Evolutionary conservation across 73 alveolate genomes (phyloP).

Genomic region (Tetrahymena borealis): DNA sequence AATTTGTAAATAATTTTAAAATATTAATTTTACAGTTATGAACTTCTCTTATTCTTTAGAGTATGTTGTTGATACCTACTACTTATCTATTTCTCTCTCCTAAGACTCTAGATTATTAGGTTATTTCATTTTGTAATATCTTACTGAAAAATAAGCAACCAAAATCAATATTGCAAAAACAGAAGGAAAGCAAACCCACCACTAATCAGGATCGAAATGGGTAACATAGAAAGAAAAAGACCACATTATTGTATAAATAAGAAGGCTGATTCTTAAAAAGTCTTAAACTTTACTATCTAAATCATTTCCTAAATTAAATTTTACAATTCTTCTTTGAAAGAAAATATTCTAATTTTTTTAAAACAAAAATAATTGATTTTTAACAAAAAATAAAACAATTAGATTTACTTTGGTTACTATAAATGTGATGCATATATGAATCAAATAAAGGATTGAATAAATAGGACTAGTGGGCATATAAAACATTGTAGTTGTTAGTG

Average conservation of each 20-base stretch:
- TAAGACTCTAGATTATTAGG: not conserved
- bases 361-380: not conserved
- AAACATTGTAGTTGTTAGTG: not conserved
- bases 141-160: not conserved
- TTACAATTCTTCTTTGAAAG: not conserved
- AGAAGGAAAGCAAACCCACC: not conserved
- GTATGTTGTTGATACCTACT: not conserved
- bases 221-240: not conserved
- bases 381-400: not conserved
- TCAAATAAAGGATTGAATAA: not conserved
- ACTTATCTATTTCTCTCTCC: not conserved
- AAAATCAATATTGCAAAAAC: not conserved
- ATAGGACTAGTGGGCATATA: not conserved
- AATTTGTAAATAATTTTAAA: not conserved
- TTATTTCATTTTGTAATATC: not conserved
- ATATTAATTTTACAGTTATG: not conserved
- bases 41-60: not conserved
- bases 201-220: not conserved
- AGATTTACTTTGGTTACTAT: not conserved
- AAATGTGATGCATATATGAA: too few species aligned
- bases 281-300: not conserved
- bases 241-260: not conserved
- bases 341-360: not conserved
- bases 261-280: not conserved
- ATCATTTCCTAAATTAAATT: not conserved